phyloP scores from a whole-genome alignment of 2,329 filamentous ascomycete species.

The Diaporthe sp. region DNA sequence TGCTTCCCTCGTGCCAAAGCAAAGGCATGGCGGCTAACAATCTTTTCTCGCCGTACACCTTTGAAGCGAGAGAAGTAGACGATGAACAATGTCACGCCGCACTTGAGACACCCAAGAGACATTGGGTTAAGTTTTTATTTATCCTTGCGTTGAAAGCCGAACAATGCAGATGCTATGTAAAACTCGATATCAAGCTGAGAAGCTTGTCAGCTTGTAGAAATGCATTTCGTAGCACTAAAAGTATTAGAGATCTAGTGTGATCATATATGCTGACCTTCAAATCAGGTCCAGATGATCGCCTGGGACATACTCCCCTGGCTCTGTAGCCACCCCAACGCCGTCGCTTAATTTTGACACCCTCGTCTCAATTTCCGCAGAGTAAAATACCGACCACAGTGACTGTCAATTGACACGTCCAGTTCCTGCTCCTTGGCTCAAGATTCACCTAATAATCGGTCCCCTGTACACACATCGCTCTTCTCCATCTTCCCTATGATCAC shows the following conservation, averaged over 20 bases:
- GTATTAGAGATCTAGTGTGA: not conserved
- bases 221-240: no score
- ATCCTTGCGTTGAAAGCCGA: not conserved
- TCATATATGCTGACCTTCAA: not conserved
- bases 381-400: not conserved
- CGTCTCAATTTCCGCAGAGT: not conserved
- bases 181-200: not conserved
- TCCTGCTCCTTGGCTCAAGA: not conserved
- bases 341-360: not conserved
- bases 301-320: not conserved
- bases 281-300: not conserved
- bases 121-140: rapidly evolving
- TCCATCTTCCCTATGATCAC: not conserved
- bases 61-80: not conserved
- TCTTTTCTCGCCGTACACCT: not conserved
- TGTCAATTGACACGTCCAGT: not conserved
- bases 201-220: not conserved
- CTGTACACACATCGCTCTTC: not conserved
- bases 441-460: not conserved
- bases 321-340: not conserved
- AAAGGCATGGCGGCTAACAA: not conserved
- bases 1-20: not conserved
- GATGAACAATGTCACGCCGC: not conserved
- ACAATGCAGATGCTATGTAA: not conserved
- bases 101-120: no score